These are phyloP conservation scores for Carpinus viminea DNA, from an alignment of 306 rosid species.

Conservation along the genomic window DNA sequence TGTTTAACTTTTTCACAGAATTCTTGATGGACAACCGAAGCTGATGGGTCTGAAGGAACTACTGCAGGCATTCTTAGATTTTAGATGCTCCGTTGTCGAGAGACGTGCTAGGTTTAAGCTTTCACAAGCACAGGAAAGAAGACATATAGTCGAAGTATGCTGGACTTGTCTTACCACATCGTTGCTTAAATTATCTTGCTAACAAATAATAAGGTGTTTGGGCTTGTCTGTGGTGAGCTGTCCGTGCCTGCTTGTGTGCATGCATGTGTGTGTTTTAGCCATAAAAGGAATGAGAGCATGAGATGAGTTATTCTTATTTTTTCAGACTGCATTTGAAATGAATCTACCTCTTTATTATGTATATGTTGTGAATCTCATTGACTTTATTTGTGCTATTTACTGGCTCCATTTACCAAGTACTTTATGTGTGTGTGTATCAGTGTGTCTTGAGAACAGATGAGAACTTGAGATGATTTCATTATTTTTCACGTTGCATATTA, in stretches of 20 bases:
- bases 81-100: conserved; percentile 88
- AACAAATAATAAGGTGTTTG: neutral
- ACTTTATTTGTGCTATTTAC: neutral
- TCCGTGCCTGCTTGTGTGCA: neutral
- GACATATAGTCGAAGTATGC: conserved; percentile 85
- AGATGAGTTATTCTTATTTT: neutral
- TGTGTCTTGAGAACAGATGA: neutral
- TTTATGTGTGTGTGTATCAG: neutral
- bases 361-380: neutral
- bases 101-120: conserved; percentile 90
- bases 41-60: conserved; percentile 89
- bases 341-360: neutral
- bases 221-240: neutral
- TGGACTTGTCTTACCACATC: neutral
- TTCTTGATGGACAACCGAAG: conserved; percentile 82
- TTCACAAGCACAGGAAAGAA: conserved; percentile 77
- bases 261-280: neutral
- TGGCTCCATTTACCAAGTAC: neutral
- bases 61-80: conserved; percentile 85
- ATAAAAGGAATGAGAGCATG: neutral
- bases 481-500: neutral
- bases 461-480: neutral
- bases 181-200: neutral
- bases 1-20: conserved; percentile 45
- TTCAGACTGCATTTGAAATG: conserved; percentile 10